Evolutionary conservation across 371 early-diverging fungal genomes (phyloP).

Genomic region (Apophysomyces trapeziformis): DNA sequence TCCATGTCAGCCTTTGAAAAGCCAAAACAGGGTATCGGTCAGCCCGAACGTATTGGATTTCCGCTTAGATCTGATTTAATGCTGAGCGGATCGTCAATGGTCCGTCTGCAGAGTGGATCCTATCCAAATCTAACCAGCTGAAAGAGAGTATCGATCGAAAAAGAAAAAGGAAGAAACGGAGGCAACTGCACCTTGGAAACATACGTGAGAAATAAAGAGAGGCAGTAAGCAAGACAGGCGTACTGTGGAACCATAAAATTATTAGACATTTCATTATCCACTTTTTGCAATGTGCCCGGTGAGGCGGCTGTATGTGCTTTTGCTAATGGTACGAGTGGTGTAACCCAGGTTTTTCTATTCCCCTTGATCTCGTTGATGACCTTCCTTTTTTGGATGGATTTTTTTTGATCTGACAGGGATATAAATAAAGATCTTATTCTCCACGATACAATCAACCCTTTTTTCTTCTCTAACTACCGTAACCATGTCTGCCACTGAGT

Average conservation of each 20-base stretch:
- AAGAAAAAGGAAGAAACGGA: too few species aligned
- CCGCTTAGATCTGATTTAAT: slow-evolving; percentile 9
- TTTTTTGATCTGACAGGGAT: slow-evolving; percentile 12
- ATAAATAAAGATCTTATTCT: slow-evolving; percentile 10
- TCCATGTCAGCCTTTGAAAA: slow-evolving; percentile 5
- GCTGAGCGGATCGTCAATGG: neutral
- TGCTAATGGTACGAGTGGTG: slow-evolving; percentile 10
- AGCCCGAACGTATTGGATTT: slow-evolving; percentile 13
- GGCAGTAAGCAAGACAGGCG: neutral
- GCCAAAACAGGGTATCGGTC: slow-evolving; percentile 12
- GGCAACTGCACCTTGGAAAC: too few species aligned
- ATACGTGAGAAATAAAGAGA: neutral
- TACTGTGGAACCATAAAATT: neutral
- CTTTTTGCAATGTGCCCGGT: neutral
- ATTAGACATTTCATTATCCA: neutral
- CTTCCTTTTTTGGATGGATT: slow-evolving; percentile 1
- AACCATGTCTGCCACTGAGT: slow-evolving; percentile 3
- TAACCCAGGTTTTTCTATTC: slow-evolving; percentile 6
- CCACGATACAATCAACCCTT: neutral
- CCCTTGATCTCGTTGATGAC: slow-evolving; percentile 4
- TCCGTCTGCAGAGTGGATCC: neutral
- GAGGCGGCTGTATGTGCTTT: neutral
- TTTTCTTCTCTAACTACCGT: neutral
- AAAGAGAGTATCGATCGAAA: too few species aligned
- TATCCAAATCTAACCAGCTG: too few species aligned